Evolutionary conservation across 495 filamentous ascomycete species (phyloP).

Genomic region (Chaetomium cochliodes): DNA sequence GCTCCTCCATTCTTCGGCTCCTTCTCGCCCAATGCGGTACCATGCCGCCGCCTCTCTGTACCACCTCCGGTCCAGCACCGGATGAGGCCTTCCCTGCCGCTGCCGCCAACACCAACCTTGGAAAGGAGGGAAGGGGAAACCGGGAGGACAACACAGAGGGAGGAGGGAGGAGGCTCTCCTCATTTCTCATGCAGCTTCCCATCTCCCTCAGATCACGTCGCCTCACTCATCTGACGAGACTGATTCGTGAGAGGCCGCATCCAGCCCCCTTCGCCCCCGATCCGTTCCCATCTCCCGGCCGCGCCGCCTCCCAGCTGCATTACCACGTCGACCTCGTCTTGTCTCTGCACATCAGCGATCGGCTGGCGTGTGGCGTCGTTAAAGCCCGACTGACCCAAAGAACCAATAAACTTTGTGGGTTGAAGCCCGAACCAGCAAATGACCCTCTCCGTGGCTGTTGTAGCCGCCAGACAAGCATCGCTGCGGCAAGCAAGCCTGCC

Average conservation of each 20-base stretch:
- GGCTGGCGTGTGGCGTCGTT: conserved; percentile 4
- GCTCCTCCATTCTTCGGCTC: background rate
- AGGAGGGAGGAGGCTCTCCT: background rate
- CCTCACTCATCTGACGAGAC: background rate
- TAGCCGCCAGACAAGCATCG: background rate
- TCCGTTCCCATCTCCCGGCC: background rate
- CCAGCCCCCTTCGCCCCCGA: background rate
- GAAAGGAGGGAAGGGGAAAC: no score
- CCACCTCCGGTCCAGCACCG: background rate
- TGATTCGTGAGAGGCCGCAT: conserved; percentile 8
- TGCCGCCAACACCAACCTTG: no score
- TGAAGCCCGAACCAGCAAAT: background rate
- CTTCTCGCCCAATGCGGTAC: background rate
- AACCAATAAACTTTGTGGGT: background rate
- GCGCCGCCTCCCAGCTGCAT: conserved; percentile 9
- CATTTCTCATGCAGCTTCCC: conserved; percentile 11
- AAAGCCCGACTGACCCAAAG: background rate
- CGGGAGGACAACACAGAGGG: background rate
- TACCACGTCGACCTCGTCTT: conserved; percentile 1
- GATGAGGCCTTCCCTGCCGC: no score
- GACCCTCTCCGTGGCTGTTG: background rate
- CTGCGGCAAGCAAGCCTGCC: background rate
- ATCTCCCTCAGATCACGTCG: conserved; percentile 7
- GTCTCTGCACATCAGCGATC: background rate
- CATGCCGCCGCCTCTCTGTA: background rate